These are phyloP conservation scores for Emericellopsis cladophorae DNA, from an alignment of 2,329 filamentous ascomycete genomes.

Conservation along the genomic window DNA sequence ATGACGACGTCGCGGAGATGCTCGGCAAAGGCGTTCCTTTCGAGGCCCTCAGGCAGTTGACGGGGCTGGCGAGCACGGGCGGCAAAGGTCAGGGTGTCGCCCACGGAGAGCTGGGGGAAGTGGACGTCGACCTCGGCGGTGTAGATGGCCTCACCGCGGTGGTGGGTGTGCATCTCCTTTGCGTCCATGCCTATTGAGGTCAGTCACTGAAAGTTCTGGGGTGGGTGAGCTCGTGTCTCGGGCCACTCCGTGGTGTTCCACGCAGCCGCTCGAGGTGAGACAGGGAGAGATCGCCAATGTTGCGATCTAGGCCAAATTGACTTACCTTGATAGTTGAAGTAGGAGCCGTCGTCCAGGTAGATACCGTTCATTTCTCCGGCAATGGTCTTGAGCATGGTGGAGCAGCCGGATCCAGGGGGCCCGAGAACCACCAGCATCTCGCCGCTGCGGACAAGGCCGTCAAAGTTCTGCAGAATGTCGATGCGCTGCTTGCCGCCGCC, in stretches of 20 bases:
- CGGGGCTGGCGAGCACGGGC: constrained; percentile 56
- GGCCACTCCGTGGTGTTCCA: constrained; percentile 2
- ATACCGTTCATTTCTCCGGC: constrained; percentile 76
- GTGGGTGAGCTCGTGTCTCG: neutral
- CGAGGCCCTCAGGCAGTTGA: constrained; percentile 44
- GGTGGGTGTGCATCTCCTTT: constrained; percentile 63
- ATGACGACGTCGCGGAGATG: constrained; percentile 61
- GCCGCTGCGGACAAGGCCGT: constrained; percentile 55
- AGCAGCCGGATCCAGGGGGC: constrained; percentile 63
- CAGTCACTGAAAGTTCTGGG: neutral
- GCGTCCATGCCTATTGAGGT: constrained; percentile 41
- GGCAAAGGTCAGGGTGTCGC: constrained; percentile 69
- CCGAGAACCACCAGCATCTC: constrained; percentile 69
- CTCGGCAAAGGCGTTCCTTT: constrained; percentile 38
- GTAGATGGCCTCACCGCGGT: constrained; percentile 79
- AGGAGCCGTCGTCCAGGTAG: constrained; percentile 53
- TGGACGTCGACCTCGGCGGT: constrained; percentile 76
- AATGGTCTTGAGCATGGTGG: constrained; percentile 74
- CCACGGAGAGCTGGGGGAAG: constrained; percentile 65
- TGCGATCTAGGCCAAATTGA: neutral
- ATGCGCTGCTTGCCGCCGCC: constrained; percentile 43
- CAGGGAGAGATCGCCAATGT: neutral
- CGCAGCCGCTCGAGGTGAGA: constrained; percentile 1
- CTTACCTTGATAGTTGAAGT: constrained; percentile 71
- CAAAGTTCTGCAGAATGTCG: constrained; percentile 55